Evolutionary conservation across 2,329 filamentous ascomycete species (phyloP), one percentile per base, ranked within the genome.

Genomic region (Neoscytalidium dimidiatum): DNA sequence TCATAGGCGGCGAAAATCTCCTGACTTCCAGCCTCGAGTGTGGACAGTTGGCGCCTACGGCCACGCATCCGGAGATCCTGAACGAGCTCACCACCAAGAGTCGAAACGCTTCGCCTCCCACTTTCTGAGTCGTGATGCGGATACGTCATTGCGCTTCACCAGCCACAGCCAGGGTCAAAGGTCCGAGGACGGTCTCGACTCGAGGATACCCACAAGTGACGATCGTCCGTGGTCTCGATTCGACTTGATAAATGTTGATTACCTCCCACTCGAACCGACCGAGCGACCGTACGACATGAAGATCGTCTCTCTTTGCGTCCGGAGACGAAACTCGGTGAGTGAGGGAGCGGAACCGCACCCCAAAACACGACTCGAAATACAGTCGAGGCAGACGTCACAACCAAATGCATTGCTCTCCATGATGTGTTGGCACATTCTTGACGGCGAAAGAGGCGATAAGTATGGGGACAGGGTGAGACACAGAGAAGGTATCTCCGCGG

Each of bases 91-190:
- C 26, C 26, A 33, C 41, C 41, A 29, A 19, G 53, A 57, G 35
- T 57, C 35, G 43, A 41, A 23, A 29, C 21, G 31, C 33, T 2
- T 9, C 35, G 31, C 38, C 35, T 35, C 53, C 31, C 53, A 60
- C 56, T 31, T 33, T 46, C 56, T 60, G 56, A 60, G 56, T 60
- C 56, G 56, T 60, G 56, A 46, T 60, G 56, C 41, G 6, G 26
- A 21, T 43, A 60, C 56, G 56, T 46, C 56, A 60, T 60, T 13
- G 26, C 35, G 52, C 26, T 60, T 60, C 28, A 33, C 56, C 56
- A 60, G 41, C 56, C 56, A 60, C 56, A 33, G 13, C 23, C 26
- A n/a, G 28, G 33, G 33, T 41, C 21, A 56, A 14, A 14, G 29
- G 21, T 23, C 4, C 35, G 35, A n/a, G 3, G 3, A 26, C 52